Evolutionary conservation across 2,329 filamentous ascomycete species (phyloP), one percentile per base, ranked within the genome.

Genomic region (Trichoderma citrinoviride): DNA sequence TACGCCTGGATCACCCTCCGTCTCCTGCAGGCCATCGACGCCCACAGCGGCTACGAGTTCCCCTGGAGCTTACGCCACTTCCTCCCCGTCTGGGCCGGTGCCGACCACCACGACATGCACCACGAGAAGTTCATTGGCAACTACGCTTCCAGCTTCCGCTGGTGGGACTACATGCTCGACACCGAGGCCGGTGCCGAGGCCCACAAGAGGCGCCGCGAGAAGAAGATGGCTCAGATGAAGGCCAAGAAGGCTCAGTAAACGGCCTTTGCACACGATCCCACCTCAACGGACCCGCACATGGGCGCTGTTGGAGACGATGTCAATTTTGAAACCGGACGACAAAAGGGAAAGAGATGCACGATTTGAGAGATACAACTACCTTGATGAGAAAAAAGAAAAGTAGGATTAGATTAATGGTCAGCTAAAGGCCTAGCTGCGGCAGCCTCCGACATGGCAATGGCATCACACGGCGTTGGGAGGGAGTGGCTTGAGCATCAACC

Each of bases 41-140:
- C 95, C 33, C 95, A 99, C 83, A 95, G 90, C 73, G 95, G 95
- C 69, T 99, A 98, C 79, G 95, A 99, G 76, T 98, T 99, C 81
- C 95, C 95, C 67, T 99, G 93, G 93, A 94, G 90, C 74, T 81
- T 99, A 80, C 92, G 93, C 79, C 92, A 97, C 79, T 91, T 98
- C 83, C 82, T 99, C 58, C 95, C 95, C 41, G 93, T 99, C 86
- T 99, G 95, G 95, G 94, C 94, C 63, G 95, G 95, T 68, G 95
- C 95, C 63, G 89, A 96, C 72, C 94, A 98, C 81, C 95, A 99
- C 81, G 95, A 99, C 75, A 83, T 93, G 50, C 95, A 99, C 81
- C 95, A 99, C 81, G 95, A 99, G 83, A 92, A 93, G 77, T 99
- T 99, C 81, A 93, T 99, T 69, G 95, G 95, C 72, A 99, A 99